These are phyloP conservation scores for Colletotrichum sp. DNA, from an alignment of 2,329 filamentous ascomycete species.

Conservation along the genomic window DNA sequence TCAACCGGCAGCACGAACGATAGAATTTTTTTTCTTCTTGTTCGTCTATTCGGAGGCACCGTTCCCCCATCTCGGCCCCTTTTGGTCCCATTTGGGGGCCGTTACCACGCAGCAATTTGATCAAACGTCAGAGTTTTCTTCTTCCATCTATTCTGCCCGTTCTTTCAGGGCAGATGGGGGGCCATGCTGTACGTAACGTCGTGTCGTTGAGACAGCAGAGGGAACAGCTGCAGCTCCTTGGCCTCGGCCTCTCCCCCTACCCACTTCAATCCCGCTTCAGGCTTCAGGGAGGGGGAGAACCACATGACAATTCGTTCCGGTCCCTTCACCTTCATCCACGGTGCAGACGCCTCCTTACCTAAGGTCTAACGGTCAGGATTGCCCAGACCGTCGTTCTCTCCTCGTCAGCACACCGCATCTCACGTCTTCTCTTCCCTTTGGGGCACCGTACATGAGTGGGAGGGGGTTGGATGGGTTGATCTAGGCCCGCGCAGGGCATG, in stretches of 20 bases:
- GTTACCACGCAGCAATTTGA: neutral
- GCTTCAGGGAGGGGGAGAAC: neutral
- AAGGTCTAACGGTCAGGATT: neutral
- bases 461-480: neutral
- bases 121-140: neutral
- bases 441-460: neutral
- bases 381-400: neutral
- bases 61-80: neutral
- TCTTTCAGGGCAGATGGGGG: neutral
- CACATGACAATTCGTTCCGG: neutral
- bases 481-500: neutral
- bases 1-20: neutral
- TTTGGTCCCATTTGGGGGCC: neutral
- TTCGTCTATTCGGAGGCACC: neutral
- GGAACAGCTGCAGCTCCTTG: neutral
- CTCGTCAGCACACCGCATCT: neutral
- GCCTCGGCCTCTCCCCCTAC: neutral
- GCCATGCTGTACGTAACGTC: conserved; percentile 1
- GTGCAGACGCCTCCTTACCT: neutral
- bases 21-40: neutral
- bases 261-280: neutral
- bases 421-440: neutral
- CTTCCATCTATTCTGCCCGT: neutral
- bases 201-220: neutral
- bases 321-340: neutral